phyloP scores from a whole-genome alignment of 148 eudicot genomes.

The Salicornia ramosissima region DNA sequence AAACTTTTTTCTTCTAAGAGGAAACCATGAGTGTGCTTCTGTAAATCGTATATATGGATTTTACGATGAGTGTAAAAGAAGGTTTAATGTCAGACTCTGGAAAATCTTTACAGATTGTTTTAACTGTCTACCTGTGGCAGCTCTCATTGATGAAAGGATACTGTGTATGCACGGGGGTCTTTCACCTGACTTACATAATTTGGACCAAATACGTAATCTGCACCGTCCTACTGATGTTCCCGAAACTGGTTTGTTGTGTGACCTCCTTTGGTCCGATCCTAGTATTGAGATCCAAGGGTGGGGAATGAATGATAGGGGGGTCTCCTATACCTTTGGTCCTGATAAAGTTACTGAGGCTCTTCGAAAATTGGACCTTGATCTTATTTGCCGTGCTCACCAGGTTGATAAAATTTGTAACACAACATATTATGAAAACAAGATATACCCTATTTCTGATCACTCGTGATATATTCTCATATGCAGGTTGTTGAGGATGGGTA shows the following conservation, averaged over 20 bases:
- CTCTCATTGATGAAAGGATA: conserved; percentile 29
- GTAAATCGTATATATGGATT: conserved; percentile 36
- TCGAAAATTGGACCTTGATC: conserved; percentile 27
- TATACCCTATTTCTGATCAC: background rate
- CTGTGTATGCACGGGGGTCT: conserved; percentile 35
- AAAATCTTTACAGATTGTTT: conserved; percentile 32
- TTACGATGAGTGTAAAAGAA: conserved; percentile 32
- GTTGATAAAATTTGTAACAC: conserved; percentile 3
- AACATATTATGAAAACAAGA: background rate
- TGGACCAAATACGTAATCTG: conserved; percentile 28
- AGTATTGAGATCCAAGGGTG: conserved; percentile 29
- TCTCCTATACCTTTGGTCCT: conserved; percentile 34
- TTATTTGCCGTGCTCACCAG: conserved; percentile 38
- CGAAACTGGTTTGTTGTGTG: conserved; percentile 31
- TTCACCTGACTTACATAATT: conserved; percentile 30
- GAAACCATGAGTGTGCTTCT: conserved; percentile 38
- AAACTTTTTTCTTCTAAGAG: conserved; percentile 29
- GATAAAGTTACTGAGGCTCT: conserved; percentile 28
- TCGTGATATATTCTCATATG: conserved; percentile 10
- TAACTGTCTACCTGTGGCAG: conserved; percentile 33
- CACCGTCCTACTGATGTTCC: conserved; percentile 36
- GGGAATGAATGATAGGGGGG: conserved; percentile 38
- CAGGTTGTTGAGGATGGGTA: conserved; percentile 39
- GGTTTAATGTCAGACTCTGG: conserved; percentile 35
- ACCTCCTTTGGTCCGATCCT: conserved; percentile 38